Percentiles rank a stretch among this genome's conserved stretches.
Conservation (phyloP, 2,329 filamentous ascomycete genomes). For the Arthroderma sp. region DNA sequence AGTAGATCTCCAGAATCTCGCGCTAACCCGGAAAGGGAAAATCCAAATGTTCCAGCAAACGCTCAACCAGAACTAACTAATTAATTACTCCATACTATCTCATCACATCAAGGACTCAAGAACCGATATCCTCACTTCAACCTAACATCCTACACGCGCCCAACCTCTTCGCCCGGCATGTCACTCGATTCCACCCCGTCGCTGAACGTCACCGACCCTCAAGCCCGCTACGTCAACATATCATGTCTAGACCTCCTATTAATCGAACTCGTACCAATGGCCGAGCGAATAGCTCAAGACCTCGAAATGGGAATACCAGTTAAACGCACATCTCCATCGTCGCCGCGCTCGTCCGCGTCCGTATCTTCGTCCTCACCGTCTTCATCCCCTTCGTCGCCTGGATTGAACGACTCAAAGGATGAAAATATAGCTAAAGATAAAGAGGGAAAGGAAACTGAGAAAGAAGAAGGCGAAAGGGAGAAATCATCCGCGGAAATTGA, state of each 20-base stretch:
- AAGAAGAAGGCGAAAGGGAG: slow-evolving; percentile 8
- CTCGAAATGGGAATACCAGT: slow-evolving; percentile 23
- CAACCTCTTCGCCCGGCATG: slow-evolving; percentile 33
- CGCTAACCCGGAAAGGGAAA: too few relatives aligned
- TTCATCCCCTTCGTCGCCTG: slow-evolving; percentile 36
- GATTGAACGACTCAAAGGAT: neutral
- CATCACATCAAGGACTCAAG: too few relatives aligned
- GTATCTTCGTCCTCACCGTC: neutral
- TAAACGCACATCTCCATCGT: too few relatives aligned
- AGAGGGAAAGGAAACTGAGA: slow-evolving; percentile 10
- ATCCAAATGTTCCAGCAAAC: too few relatives aligned
- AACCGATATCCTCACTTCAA: too few relatives aligned
- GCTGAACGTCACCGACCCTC: slow-evolving; percentile 59
- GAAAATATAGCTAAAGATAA: neutral
- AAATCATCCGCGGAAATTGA: slow-evolving; percentile 18
- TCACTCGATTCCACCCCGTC: slow-evolving; percentile 60
- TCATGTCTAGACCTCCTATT: slow-evolving; percentile 89
- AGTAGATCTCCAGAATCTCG: too few relatives aligned
- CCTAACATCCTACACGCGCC: too few relatives aligned
- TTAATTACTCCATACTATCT: too few relatives aligned
- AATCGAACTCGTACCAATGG: slow-evolving; percentile 92
- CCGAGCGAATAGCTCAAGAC: slow-evolving; percentile 70
- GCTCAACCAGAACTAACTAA: too few relatives aligned
- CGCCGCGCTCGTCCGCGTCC: neutral
- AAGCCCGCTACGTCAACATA: slow-evolving; percentile 61